Percentiles rank a stretch among this genome's conserved stretches.
Evolutionary conservation across 768 basidiomycete species (phyloP).

Genomic region (Boletus edulis): DNA sequence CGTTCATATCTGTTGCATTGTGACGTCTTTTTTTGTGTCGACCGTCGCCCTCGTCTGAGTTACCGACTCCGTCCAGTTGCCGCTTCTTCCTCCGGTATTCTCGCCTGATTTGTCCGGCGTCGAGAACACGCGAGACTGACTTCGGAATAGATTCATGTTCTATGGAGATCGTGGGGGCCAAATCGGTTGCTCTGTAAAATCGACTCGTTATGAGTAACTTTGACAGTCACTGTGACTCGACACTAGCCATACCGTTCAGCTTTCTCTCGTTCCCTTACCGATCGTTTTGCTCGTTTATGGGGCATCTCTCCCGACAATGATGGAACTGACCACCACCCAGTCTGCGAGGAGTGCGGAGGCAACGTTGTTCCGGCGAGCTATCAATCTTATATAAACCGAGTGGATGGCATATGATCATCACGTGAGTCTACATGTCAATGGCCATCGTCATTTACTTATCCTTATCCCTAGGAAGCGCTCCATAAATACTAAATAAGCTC

Average conservation of each 20-base stretch:
- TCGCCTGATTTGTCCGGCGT: constrained; percentile 57
- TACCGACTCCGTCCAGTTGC: constrained; percentile 24
- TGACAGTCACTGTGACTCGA: too few species aligned
- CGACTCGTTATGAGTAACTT: neutral
- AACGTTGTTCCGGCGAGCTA: constrained; percentile 8
- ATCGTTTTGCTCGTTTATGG: constrained; percentile 61
- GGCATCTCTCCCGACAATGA: constrained; percentile 48
- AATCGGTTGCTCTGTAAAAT: constrained; percentile 45
- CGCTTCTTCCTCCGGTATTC: constrained; percentile 53
- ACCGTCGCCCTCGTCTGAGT: constrained; percentile 25
- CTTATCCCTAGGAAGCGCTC: neutral
- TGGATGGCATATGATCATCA: constrained; percentile 13
- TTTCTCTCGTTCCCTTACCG: constrained; percentile 42
- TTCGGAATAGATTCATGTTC: constrained; percentile 69
- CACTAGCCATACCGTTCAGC: constrained; percentile 39
- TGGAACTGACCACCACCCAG: constrained; percentile 1
- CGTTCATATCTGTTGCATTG: constrained; percentile 17
- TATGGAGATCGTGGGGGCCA: constrained; percentile 43
- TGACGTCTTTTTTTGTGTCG: constrained; percentile 30
- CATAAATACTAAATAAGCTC: neutral
- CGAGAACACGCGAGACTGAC: constrained; percentile 59
- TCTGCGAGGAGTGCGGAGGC: neutral
- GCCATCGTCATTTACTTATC: neutral
- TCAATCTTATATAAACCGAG: too few species aligned
- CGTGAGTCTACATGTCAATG: constrained; percentile 10